Conservation (phyloP, 2,329 filamentous ascomycete genomes). For the Penicillium sp. region DNA sequence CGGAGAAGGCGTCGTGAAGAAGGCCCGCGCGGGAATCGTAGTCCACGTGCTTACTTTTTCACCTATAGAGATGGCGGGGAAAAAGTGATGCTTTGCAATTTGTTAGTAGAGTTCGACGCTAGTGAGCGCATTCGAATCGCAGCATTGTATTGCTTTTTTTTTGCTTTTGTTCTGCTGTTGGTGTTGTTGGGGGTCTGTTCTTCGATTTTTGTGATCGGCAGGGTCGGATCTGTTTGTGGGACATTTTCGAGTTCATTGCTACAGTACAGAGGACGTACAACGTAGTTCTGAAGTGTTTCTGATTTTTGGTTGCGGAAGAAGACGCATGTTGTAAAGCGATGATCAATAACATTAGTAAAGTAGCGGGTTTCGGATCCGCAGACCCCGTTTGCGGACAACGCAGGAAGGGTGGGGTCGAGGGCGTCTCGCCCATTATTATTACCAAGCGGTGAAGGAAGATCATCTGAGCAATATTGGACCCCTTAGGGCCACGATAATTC, state of each 20-base stretch:
- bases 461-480: background rate
- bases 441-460: constrained; percentile 3
- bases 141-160: background rate
- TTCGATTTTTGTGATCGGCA: background rate
- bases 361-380: constrained; percentile 1
- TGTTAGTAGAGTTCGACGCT: background rate
- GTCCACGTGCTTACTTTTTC: background rate
- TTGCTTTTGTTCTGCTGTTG: background rate
- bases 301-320: background rate
- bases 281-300: background rate
- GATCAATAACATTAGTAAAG: constrained; percentile 1
- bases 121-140: background rate
- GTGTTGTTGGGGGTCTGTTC: background rate
- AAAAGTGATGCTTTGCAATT: background rate
- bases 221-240: background rate
- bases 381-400: constrained; percentile 1
- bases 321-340: background rate
- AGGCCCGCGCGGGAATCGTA: background rate
- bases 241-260: background rate
- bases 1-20: background rate
- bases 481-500: background rate
- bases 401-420: background rate
- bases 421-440: background rate
- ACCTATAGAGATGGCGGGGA: background rate
- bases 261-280: background rate